phyloP scores from a whole-genome alignment of 2,329 filamentous ascomycete species.

The Penicillium sp. region DNA sequence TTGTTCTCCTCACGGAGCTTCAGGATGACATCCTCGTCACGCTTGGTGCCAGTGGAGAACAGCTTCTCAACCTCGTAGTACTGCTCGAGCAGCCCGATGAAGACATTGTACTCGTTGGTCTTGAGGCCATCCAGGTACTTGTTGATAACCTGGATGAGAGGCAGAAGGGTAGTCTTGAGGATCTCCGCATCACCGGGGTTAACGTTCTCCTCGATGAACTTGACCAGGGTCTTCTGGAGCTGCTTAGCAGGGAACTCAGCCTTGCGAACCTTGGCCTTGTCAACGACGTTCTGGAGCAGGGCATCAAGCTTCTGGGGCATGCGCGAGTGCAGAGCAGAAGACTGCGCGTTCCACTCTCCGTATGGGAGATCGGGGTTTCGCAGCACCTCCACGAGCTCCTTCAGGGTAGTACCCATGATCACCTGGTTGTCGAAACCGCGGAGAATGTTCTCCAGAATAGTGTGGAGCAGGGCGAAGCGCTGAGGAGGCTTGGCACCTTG shows the following conservation, averaged over 20 bases:
- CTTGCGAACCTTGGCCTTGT: conserved; percentile 76
- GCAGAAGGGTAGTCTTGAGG: conserved; percentile 73
- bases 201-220: conserved; percentile 88
- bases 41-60: conserved; percentile 81
- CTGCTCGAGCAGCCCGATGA: conserved; percentile 75
- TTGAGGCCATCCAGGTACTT: conserved; percentile 88
- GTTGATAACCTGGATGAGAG: conserved; percentile 76
- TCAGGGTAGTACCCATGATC: conserved; percentile 85
- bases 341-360: conserved; percentile 94
- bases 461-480: conserved; percentile 76
- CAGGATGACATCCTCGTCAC: conserved; percentile 92
- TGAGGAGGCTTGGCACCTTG: conserved; percentile 91
- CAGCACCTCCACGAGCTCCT: conserved; percentile 87
- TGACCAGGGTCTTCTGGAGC: conserved; percentile 78
- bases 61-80: conserved; percentile 85
- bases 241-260: conserved; percentile 91
- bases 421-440: conserved; percentile 96
- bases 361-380: conserved; percentile 90
- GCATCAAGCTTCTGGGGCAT: conserved; percentile 94
- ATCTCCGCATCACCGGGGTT: conserved; percentile 72
- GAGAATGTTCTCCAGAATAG: conserved; percentile 84
- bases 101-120: conserved; percentile 82
- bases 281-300: conserved; percentile 81
- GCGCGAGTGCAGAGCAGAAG: conserved; percentile 92
- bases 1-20: conserved; percentile 95